Percentiles rank a stretch among this genome's conserved stretches.
phyloP scores from a whole-genome alignment of 192 early-diverging fungal species.

The Gryganskiella cystojenkinii region DNA sequence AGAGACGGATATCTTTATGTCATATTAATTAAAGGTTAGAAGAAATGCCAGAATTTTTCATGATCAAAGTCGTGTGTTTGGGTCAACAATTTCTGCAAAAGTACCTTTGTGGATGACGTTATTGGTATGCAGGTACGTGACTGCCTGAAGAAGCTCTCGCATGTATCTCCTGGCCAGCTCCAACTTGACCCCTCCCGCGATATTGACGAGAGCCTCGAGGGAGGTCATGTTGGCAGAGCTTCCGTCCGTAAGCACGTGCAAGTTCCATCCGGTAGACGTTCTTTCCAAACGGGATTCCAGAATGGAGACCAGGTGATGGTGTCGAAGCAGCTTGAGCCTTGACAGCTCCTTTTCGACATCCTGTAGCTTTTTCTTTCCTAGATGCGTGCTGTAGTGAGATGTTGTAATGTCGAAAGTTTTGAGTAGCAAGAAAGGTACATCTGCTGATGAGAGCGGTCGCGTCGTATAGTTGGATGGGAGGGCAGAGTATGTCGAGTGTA shows the following conservation, averaged over 20 bases:
- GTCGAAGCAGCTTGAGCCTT: conserved; percentile 64
- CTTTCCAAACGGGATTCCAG: conserved; percentile 67
- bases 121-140: conserved; percentile 72
- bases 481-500: conserved; percentile 54
- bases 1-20: conserved; percentile 59
- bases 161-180: conserved; percentile 69
- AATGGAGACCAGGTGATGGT: conserved; percentile 67
- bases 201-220: conserved; percentile 70
- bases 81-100: conserved; percentile 23
- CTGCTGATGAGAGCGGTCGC: conserved; percentile 36
- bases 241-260: conserved; percentile 65
- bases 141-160: conserved; percentile 71
- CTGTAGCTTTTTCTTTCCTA: conserved; percentile 67
- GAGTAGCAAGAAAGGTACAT: conserved; percentile 46
- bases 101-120: conserved; percentile 74
- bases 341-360: conserved; percentile 70
- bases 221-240: conserved; percentile 59
- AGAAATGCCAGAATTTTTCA: not conserved
- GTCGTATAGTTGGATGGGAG: conserved; percentile 47
- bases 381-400: conserved; percentile 58
- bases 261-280: conserved; percentile 44
- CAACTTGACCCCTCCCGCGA: conserved; percentile 69
- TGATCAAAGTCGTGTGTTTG: not conserved
- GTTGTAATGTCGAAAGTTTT: conserved; percentile 57
- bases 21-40: too few relatives aligned